phyloP scores from a whole-genome alignment of 2,329 filamentous ascomycete genomes.

The Tolypocladium ovalisporum region DNA sequence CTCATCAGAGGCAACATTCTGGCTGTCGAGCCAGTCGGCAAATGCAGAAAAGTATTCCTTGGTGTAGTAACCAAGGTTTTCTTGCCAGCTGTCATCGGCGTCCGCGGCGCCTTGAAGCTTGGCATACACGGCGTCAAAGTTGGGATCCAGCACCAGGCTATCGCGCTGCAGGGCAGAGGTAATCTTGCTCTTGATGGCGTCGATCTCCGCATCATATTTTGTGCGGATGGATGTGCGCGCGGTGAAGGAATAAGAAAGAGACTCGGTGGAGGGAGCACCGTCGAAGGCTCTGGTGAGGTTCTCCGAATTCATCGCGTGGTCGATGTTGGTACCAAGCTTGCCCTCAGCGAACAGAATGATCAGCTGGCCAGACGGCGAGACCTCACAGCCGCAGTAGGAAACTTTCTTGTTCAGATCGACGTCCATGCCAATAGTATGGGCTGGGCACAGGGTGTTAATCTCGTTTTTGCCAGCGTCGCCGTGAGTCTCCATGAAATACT shows the following conservation, averaged over 20 bases:
- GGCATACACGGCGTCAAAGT: slow-evolving; percentile 32
- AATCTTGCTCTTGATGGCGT: slow-evolving; percentile 24
- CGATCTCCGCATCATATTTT: slow-evolving; percentile 32
- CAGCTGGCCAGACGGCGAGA: slow-evolving; percentile 32
- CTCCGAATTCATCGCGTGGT: slow-evolving; percentile 22
- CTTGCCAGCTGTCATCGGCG: slow-evolving; percentile 26
- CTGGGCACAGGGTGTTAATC: slow-evolving; percentile 33
- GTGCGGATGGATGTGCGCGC: slow-evolving; percentile 29
- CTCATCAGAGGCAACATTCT: slow-evolving; percentile 37
- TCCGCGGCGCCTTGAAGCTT: slow-evolving; percentile 21
- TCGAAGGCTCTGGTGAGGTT: slow-evolving; percentile 35
- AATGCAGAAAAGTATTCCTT: slow-evolving; percentile 33
- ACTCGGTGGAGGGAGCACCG: slow-evolving; percentile 21
- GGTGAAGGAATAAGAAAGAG: slow-evolving; percentile 26
- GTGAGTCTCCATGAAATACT: slow-evolving; percentile 23
- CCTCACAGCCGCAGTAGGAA: slow-evolving; percentile 31
- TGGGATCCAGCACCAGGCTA: slow-evolving; percentile 31
- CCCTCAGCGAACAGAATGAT: slow-evolving; percentile 33
- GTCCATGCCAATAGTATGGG: slow-evolving; percentile 34
- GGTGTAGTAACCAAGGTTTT: slow-evolving; percentile 27
- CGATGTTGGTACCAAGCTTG: slow-evolving; percentile 34
- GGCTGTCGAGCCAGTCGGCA: slow-evolving; percentile 25
- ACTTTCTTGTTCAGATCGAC: slow-evolving; percentile 30
- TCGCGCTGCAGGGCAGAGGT: slow-evolving; percentile 27
- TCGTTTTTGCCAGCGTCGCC: slow-evolving; percentile 30